Evolutionary conservation across 2,329 filamentous ascomycete species (phyloP), one percentile per base, ranked within the genome.

Genomic region (Arthrocladium fulminans): DNA sequence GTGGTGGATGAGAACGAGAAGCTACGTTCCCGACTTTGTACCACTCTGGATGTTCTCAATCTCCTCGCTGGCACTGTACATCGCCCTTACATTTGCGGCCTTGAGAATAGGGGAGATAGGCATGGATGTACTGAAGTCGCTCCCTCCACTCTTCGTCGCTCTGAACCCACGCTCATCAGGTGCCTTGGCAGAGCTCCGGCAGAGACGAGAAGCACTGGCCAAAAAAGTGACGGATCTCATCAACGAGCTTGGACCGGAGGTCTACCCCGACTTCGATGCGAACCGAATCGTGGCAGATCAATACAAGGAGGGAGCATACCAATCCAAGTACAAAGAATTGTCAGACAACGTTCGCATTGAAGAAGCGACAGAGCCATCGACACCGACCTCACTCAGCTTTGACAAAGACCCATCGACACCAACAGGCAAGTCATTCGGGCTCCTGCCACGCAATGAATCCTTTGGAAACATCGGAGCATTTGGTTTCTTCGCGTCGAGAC

Each of bases 121-220:
- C 45, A 96, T 98, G 88, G 92, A 98, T 63, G 96, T 98, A 48
- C 73, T 92, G 70, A 98, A 97, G 68, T 97, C 90, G 0, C 76
- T 98, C 13, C 80, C 88, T 8, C 92, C 92, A 4, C 77, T 98
- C 8, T 73, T 94, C 39, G 74, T 96, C 27, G 92, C 86, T 55
- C 76, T 97, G 60, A 84, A 85, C 59, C 92, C 92, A 1, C 81
- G 81, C 3, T 90, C 86, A 1, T 84, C 81, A 64, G 94, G 89
- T 69, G 87, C 84, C 50, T 79, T 98, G 42, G 79, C 86, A 54
- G 84, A 83, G 58, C 77, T 98, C 44, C 81, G 88, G 50, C 70
- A 78, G 56, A 75, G 79, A 52, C 81, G 92, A 46, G 82, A 79
- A 22, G 76, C 84, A 54, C 77, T 98, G 40, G 86, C 86, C 50